Conservation (phyloP, 257 asterid genomes). For the Rhazya stricta region DNA sequence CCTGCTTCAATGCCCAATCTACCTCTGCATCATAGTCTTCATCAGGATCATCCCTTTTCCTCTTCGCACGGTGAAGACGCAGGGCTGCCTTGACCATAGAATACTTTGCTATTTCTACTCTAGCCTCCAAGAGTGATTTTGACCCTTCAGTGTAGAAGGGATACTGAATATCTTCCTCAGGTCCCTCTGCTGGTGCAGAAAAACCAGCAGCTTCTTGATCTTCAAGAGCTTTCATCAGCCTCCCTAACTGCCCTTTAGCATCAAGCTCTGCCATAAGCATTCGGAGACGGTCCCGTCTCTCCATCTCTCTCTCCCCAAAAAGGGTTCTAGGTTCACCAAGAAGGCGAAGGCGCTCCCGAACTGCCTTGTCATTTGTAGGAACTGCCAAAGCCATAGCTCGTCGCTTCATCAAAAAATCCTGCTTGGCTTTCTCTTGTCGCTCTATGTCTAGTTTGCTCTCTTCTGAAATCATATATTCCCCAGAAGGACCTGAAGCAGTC, state of each 20-base stretch:
- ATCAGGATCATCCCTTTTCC: constrained; percentile 88
- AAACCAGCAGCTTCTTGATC: constrained; percentile 72
- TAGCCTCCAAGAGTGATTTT: constrained; percentile 56
- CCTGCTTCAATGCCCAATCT: constrained; percentile 78
- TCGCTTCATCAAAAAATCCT: constrained; percentile 78
- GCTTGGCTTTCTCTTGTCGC: constrained; percentile 84
- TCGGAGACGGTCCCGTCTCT: constrained; percentile 84
- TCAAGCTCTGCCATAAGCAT: constrained; percentile 78
- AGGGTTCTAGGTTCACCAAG: constrained; percentile 92
- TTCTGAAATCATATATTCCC: constrained; percentile 78
- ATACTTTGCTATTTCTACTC: constrained; percentile 67
- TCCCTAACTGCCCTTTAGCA: constrained; percentile 80
- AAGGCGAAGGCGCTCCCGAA: constrained; percentile 71
- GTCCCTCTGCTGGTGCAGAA: constrained; percentile 36
- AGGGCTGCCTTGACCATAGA: constrained; percentile 73
- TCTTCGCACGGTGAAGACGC: constrained; percentile 75
- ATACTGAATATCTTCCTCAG: constrained; percentile 72
- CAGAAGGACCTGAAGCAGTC: constrained; percentile 28
- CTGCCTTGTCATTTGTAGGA: constrained; percentile 89
- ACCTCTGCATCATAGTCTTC: constrained; percentile 95
- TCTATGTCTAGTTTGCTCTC: constrained; percentile 58
- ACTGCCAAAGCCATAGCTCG: constrained; percentile 91
- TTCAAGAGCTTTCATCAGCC: constrained; percentile 92
- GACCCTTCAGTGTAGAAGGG: constrained; percentile 94
- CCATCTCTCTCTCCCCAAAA: constrained; percentile 97